Conservation (phyloP, 371 early-diverging fungal genomes). For the Umbelopsis sp. region DNA sequence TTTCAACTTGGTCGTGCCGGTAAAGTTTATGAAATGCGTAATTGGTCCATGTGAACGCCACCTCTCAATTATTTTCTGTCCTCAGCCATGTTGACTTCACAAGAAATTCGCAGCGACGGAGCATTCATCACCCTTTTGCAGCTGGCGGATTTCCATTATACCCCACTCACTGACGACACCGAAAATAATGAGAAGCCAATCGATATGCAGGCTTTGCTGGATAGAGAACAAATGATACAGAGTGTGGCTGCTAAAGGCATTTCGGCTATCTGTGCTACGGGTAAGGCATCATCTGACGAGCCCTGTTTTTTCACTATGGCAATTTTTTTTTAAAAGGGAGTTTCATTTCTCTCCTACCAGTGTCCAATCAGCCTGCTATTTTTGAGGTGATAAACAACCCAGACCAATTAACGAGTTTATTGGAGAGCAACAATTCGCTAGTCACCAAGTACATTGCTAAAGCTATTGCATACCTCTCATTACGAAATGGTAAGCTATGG, state of each 20-base stretch:
- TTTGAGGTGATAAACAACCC: conserved; percentile 42
- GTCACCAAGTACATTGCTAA: conserved; percentile 62
- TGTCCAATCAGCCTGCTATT: conserved; percentile 40
- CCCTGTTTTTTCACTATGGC: background rate
- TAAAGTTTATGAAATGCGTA: background rate
- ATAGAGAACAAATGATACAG: conserved; percentile 40
- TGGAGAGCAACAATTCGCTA: conserved; percentile 39
- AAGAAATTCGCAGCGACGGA: conserved; percentile 45
- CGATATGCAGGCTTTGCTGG: conserved; percentile 16
- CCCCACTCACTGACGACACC: background rate
- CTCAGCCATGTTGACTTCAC: conserved; percentile 42
- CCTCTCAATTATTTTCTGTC: background rate
- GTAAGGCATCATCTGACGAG: conserved; percentile 25
- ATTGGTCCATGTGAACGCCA: background rate
- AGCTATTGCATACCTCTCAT: conserved; percentile 60
- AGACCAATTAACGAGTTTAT: conserved; percentile 33
- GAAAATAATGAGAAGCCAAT: conserved; percentile 12
- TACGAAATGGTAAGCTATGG: conserved; percentile 49
- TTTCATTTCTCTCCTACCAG: conserved; percentile 21
- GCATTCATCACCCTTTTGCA: conserved; percentile 36
- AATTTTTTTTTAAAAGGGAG: background rate
- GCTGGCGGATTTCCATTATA: conserved; percentile 34
- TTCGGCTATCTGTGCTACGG: conserved; percentile 45
- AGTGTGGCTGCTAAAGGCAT: conserved; percentile 49
- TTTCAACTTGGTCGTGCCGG: conserved; percentile 49